These are phyloP conservation scores for Alternaria tenuissima DNA, from an alignment of 2,329 filamentous ascomycete species.

Conservation along the genomic window DNA sequence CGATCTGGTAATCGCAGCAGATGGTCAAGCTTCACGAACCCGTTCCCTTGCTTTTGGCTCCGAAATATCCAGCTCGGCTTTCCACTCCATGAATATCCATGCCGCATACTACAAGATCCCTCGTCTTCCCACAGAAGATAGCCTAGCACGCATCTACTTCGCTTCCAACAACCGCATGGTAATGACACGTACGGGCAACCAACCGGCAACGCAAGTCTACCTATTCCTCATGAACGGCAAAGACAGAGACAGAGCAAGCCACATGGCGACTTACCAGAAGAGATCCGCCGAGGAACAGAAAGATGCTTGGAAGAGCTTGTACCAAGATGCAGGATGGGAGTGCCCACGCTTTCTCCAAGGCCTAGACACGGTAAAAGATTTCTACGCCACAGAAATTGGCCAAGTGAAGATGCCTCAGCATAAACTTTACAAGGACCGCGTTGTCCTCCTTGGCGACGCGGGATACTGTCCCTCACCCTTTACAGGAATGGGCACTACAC, in stretches of 20 bases:
- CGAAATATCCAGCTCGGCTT: slow-evolving; percentile 18
- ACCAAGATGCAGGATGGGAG: slow-evolving; percentile 57
- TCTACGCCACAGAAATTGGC: slow-evolving; percentile 57
- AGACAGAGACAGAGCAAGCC: slow-evolving; percentile 6
- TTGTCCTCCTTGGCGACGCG: slow-evolving; percentile 64
- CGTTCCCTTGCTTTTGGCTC: slow-evolving; percentile 33
- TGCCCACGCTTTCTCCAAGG: slow-evolving; percentile 52
- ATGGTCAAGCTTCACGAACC: slow-evolving; percentile 35
- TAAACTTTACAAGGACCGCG: slow-evolving; percentile 53
- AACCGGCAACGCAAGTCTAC: slow-evolving; percentile 31
- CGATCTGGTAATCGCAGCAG: slow-evolving; percentile 40
- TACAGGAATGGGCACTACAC: slow-evolving; percentile 36
- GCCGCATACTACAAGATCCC: slow-evolving; percentile 39
- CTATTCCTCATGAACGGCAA: slow-evolving; percentile 26
- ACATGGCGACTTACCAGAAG: slow-evolving; percentile 24
- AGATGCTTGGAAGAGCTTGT: slow-evolving; percentile 40
- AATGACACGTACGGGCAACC: slow-evolving; percentile 30
- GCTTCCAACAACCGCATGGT: slow-evolving; percentile 21
- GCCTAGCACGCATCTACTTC: slow-evolving; percentile 19
- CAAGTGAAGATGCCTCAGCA: slow-evolving; percentile 56
- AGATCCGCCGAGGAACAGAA: slow-evolving; percentile 53
- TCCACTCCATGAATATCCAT: slow-evolving; percentile 28
- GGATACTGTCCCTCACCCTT: slow-evolving; percentile 41
- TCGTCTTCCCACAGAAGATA: slow-evolving; percentile 24
- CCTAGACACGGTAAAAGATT: slow-evolving; percentile 53